Base-by-base conservation (phyloP, 306 rosid genomes). In the Oxytropis ochrocephala region DNA sequence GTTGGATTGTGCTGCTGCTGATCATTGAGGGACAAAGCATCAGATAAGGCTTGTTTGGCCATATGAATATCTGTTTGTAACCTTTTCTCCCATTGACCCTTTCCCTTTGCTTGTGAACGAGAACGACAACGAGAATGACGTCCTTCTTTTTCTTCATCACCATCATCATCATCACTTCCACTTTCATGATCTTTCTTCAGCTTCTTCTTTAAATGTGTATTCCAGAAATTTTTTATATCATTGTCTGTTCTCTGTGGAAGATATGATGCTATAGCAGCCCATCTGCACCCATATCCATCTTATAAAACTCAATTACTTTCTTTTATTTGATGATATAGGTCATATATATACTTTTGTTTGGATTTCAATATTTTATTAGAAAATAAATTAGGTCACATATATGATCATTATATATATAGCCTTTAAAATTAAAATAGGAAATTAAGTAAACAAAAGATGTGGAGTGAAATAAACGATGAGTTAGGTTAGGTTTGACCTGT, bases 51-150 rank as follows among this genome's bases (percentile, higher is more conserved):
- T 79, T 84, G 90, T 27, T 88, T 93, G 63, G 98, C 98, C 85
- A 72, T 82, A 59, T 93, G 81, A 48, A 93, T 93, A 69, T 93
- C 96, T 16, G 97, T 93, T 65, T 93, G 98, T 49, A 93, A 85
- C 79, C 85, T 88, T 80, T 96, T 88, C 80, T 90, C 98, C 98
- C 98, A 93, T 70, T 93, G 96, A 19, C 98, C 98, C 61, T 86
- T 93, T 64, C 8, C 13, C 10, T n/a, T 8, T 18, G 68, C 43
- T 0, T 69, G 70, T 8, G 65, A 61, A 8, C 29, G 16, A 21
- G 71, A 61, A 32, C 63, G 72, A 6, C 60, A 53, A 6, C 19
- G 19, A 14, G 71, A 68, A 5, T 38, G 59, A 3, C 66, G 2
- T 38, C 43, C 11, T 38, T 8, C 39, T 35, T 35, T 8, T 7